Conservation (phyloP, 768 basidiomycete genomes). For the Xerocomus brunneocitrinus region DNA sequence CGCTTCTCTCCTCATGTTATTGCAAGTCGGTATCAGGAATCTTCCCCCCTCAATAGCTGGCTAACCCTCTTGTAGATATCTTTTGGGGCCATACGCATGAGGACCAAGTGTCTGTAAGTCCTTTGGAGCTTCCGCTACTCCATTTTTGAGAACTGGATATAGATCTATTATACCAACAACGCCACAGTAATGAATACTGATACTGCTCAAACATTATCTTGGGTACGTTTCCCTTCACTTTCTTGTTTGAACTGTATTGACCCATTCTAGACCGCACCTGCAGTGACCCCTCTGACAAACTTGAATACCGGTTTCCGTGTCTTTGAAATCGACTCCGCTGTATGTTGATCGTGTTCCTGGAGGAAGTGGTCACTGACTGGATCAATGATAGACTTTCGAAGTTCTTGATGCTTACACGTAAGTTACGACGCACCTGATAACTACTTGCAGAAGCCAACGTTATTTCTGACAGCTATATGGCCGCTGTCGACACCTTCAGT, state of each 20-base stretch:
- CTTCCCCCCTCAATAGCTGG: not conserved
- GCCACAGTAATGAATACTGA: conserved; percentile 53
- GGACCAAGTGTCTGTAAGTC: conserved; percentile 58
- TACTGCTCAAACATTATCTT: conserved; percentile 53
- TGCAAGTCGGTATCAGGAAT: conserved; percentile 47
- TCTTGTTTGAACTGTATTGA: conserved; percentile 4
- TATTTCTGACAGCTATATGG: conserved; percentile 48
- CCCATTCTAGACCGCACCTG: conserved; percentile 55
- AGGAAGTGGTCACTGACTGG: not conserved
- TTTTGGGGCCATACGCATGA: conserved; percentile 79
- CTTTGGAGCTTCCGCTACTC: not conserved
- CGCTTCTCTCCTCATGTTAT: conserved; percentile 78
- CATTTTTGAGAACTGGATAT: not conserved
- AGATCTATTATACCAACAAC: conserved; percentile 75
- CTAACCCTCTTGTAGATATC: conserved; percentile 42
- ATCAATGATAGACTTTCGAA: conserved; percentile 59
- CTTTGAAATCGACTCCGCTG: conserved; percentile 49
- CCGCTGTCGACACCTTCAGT: conserved; percentile 57
- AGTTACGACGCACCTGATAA: conserved; percentile 19
- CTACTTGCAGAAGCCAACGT: not conserved
- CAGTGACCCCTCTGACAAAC: conserved; percentile 64
- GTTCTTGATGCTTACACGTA: conserved; percentile 76
- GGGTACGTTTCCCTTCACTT: conserved; percentile 33
- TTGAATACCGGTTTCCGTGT: conserved; percentile 68
- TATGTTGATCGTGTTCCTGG: conserved; percentile 28